Percentiles rank a stretch among this genome's conserved stretches.
Evolutionary conservation across 352 stramenopile species (phyloP).

Genomic region (Elongisporangium prolatum): DNA sequence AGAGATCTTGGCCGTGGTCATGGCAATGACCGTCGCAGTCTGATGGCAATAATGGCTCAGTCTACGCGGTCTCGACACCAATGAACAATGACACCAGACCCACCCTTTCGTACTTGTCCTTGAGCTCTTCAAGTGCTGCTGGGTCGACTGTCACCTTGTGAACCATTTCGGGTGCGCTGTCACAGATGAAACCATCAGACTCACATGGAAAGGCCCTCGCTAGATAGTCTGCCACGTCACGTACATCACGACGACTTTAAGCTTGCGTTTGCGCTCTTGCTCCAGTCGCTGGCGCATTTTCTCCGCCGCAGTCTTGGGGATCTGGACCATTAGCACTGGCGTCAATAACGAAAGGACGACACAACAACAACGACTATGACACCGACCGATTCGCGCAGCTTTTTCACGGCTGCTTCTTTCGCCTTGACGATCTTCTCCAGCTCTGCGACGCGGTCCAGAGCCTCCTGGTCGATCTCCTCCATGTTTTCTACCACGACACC

Average conservation of each 20-base stretch:
- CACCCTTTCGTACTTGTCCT: constrained; percentile 54
- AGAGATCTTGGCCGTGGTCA: constrained; percentile 44
- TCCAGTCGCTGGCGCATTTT: constrained; percentile 46
- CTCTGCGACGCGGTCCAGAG: constrained; percentile 31
- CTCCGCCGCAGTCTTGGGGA: constrained; percentile 45
- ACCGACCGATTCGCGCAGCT: constrained; percentile 49
- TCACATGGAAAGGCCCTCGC: background rate
- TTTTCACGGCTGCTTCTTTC: constrained; percentile 46
- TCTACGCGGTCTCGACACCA: background rate
- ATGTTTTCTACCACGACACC: constrained; percentile 39
- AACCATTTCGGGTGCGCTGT: constrained; percentile 22
- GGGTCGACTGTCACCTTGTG: constrained; percentile 26
- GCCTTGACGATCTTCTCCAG: constrained; percentile 47
- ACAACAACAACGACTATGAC: too few relatives aligned
- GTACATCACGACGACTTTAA: constrained; percentile 44
- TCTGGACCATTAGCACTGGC: constrained; percentile 13
- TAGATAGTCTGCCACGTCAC: background rate
- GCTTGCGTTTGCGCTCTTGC: constrained; percentile 48
- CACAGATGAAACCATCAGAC: background rate
- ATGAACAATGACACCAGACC: background rate
- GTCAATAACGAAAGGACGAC: background rate
- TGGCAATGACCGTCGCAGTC: constrained; percentile 54
- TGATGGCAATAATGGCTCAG: constrained; percentile 9
- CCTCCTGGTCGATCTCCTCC: constrained; percentile 45
- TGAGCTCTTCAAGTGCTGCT: constrained; percentile 41